Conservation (phyloP, 345 rosid genomes). For the Syzygium jambos region DNA sequence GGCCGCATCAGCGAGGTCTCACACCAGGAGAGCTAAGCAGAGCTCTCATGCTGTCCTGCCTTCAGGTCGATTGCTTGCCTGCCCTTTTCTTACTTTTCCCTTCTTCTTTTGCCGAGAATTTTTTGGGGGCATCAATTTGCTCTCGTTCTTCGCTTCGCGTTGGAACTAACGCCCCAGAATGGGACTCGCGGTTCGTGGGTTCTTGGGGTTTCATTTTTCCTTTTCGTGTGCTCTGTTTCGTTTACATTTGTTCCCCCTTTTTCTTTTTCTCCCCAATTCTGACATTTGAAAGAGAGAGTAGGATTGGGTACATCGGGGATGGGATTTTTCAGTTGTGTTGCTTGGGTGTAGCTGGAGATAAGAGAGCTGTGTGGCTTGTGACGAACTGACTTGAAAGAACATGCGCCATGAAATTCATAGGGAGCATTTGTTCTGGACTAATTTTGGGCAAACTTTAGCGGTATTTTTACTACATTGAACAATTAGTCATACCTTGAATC, state of each 20-base stretch:
- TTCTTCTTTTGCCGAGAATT: neutral
- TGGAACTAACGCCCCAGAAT: neutral
- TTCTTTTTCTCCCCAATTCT: no score
- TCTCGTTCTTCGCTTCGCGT: neutral
- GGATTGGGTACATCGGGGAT: neutral
- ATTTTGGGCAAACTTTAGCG: neutral
- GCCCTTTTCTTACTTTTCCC: no score
- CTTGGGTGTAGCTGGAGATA: neutral
- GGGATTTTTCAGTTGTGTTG: neutral
- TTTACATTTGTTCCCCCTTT: neutral
- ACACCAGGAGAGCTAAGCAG: conserved; percentile 43
- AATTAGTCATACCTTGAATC: neutral
- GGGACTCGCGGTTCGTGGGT: neutral
- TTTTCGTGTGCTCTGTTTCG: neutral
- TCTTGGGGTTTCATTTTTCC: neutral
- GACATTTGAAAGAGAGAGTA: neutral
- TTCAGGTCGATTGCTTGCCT: conserved; percentile 19
- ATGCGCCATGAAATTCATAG: neutral
- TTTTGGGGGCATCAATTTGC: neutral
- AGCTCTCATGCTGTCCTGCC: conserved; percentile 18
- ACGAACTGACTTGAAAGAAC: neutral
- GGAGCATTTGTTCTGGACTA: neutral
- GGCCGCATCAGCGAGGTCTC: conserved; percentile 52
- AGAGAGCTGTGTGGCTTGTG: neutral
- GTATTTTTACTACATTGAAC: neutral